These are phyloP conservation scores for Ampelocalamus luodianensis DNA, from an alignment of 176 grass and related monocot species.

Conservation along the genomic window DNA sequence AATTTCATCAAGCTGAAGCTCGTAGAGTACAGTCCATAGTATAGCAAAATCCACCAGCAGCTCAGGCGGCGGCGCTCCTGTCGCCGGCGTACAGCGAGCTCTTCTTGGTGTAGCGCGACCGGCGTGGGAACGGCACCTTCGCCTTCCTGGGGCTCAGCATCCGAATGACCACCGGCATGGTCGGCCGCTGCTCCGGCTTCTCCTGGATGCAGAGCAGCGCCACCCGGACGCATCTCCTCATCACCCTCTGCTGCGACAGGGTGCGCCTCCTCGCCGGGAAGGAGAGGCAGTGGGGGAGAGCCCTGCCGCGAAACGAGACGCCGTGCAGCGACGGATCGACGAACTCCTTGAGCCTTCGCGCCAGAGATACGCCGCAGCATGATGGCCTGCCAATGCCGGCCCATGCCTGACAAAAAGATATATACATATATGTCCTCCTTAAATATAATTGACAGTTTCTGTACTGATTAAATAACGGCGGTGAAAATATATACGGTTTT, in stretches of 20 bases:
- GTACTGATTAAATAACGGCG: no score
- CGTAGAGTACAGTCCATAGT: no score
- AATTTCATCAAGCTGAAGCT: no score
- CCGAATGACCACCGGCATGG: not conserved
- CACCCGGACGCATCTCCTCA: not conserved
- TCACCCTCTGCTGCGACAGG: constrained; percentile 6
- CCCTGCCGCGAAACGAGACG: not conserved
- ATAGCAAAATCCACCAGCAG: no score
- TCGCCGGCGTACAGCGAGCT: not conserved
- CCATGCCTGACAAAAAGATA: constrained; percentile 1
- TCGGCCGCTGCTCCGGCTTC: not conserved
- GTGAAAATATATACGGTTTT: no score
- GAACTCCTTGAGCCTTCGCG: constrained; percentile 1
- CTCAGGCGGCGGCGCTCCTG: not conserved
- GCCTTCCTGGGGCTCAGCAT: not conserved
- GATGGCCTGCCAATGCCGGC: not conserved
- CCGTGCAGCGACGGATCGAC: not conserved
- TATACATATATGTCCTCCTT: no score
- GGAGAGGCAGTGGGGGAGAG: constrained; percentile 12
- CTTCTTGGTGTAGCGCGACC: not conserved
- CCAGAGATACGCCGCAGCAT: not conserved
- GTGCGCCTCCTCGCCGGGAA: not conserved
- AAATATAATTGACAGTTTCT: not conserved
- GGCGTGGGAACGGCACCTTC: not conserved
- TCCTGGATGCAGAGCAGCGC: constrained; percentile 33